Base-by-base conservation (phyloP, 805 yeast genomes). In the Wickerhamiella australiensis region DNA sequence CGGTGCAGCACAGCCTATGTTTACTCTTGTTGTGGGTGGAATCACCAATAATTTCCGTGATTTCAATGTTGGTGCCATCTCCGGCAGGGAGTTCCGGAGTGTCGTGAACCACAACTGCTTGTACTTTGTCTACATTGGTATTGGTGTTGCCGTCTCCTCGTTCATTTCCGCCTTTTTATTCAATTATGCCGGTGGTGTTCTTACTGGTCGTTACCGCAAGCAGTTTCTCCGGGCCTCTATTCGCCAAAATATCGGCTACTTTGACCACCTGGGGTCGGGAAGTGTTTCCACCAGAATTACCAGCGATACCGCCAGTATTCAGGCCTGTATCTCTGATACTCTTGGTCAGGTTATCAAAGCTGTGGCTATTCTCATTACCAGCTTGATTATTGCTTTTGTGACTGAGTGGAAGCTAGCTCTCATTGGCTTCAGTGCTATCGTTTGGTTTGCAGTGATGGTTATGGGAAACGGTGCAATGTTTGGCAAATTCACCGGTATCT, bases 241-340 rank as follows among this genome's bases (percentile, higher is more conserved):
- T 37, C 55, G 65, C 18, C 69, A 65, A 50, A 65, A 65, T 42
- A 58, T 65, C 42, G 70, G 63, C 20, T 66, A 63, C 47, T 66
- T 65, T 48, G 69, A 65, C 48, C 60, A 60, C 40, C 56, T 65
- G 25, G 69, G 69, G 6, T 57, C 67, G 6, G 69, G 69, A 15
- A 68, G 65, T 44, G 65, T 65, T 43, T 65, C 68, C 25, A 60
- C 66, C 20, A 62, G 69, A 17, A 65, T 65, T 50, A 59, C 68
- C 40, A 59, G 61, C 8, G 69, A 66, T 36, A 65, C 68, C n/a
- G 57, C 56, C 25, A 44, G 57, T 20, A 59, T 65, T 29, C 69
- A 66, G 54, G 69, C 65, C 15, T 68, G 68, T 25, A 62, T 65
- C 52, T 57, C 65, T 22, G 68, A 65, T 47, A 66, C 65, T 49